A percentile compares a stretch with the other conserved stretches of the same genome.
phyloP scores from a whole-genome alignment of 805 yeast species.

The Saccharomyces paradoxus region DNA sequence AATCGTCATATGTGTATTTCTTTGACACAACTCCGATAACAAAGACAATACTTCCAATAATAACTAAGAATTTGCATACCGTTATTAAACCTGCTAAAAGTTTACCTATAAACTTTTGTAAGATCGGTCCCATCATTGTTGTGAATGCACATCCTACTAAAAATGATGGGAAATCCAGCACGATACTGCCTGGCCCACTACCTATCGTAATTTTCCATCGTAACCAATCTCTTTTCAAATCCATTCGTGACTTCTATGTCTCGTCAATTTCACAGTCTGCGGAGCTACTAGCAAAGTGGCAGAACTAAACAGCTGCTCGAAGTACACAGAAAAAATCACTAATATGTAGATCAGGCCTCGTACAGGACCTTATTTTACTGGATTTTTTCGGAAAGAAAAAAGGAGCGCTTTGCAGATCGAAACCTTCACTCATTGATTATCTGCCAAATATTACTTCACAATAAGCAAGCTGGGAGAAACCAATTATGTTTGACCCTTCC shows the following conservation, averaged over 20 bases:
- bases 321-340: no score
- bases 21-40: constrained; percentile 7
- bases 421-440: neutral
- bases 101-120: constrained; percentile 19
- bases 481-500: neutral
- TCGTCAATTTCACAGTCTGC: neutral
- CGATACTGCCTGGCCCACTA: constrained; percentile 1
- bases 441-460: no score
- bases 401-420: neutral
- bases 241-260: neutral
- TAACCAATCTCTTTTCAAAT: neutral
- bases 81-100: constrained; percentile 18
- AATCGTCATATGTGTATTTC: constrained; percentile 1
- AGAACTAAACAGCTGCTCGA: neutral
- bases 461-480: no score
- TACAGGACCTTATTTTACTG: neutral
- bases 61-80: constrained; percentile 14
- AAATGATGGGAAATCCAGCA: constrained; percentile 21
- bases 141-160: constrained; percentile 17
- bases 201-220: neutral
- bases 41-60: constrained; percentile 18
- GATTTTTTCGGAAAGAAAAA: neutral
- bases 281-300: neutral
- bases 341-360: neutral
- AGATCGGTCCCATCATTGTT: constrained; percentile 18